A percentile compares a stretch with the other conserved stretches of the same genome.
phyloP scores from a whole-genome alignment of 805 yeast species.

The Wickerhamiella hasegawae region DNA sequence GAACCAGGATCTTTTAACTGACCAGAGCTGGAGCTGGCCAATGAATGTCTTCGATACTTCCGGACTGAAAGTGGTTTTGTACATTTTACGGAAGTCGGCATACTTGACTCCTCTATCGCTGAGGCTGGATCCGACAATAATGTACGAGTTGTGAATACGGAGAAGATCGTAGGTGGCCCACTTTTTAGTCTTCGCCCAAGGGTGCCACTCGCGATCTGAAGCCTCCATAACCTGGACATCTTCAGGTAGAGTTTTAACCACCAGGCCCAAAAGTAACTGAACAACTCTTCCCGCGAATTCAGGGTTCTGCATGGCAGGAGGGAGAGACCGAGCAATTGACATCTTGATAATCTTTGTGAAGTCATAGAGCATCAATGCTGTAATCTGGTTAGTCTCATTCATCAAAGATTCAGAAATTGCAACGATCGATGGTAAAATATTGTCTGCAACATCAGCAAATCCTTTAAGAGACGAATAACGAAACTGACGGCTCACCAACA shows the following conservation, averaged over 20 bases:
- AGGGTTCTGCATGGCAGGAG: constrained; percentile 41
- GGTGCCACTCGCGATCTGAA: constrained; percentile 31
- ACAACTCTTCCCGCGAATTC: constrained; percentile 52
- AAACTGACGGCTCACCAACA: constrained; percentile 53
- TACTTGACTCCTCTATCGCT: constrained; percentile 35
- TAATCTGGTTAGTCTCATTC: constrained; percentile 25
- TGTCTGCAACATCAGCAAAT: constrained; percentile 37
- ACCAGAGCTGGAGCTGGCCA: constrained; percentile 59
- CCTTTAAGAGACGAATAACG: constrained; percentile 47
- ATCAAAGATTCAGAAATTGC: constrained; percentile 44
- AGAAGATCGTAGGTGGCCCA: constrained; percentile 76
- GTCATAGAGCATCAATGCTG: constrained; percentile 62
- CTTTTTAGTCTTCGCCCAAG: constrained; percentile 65
- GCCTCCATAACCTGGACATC: constrained; percentile 35
- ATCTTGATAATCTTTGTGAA: constrained; percentile 66
- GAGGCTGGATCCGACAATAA: constrained; percentile 22
- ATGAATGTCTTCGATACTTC: constrained; percentile 51
- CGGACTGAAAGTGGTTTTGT: constrained; percentile 48
- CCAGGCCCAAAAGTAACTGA: constrained; percentile 52
- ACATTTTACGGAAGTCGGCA: constrained; percentile 43
- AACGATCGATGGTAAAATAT: constrained; percentile 51
- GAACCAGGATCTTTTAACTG: constrained; percentile 49
- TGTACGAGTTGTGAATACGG: constrained; percentile 58
- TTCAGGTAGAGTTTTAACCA: constrained; percentile 42
- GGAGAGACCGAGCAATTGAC: constrained; percentile 38